These are phyloP conservation scores for Pleurotus citrinopileatus DNA, from an alignment of 768 basidiomycete genomes.

Conservation along the genomic window DNA sequence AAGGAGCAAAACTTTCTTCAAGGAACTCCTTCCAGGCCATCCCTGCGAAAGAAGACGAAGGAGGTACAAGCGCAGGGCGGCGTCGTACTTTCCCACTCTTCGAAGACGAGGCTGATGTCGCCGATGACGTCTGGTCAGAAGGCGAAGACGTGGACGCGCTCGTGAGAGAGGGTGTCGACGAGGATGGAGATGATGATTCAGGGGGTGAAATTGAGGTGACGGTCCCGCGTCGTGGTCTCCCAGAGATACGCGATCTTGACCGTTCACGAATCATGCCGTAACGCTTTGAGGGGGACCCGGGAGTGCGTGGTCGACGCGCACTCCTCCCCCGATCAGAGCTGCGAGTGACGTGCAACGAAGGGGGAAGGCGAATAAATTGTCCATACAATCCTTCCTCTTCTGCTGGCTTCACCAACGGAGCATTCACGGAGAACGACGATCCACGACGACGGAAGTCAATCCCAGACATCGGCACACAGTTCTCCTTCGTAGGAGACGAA, in stretches of 20 bases:
- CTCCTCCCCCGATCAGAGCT: not conserved
- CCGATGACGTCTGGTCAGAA: not conserved
- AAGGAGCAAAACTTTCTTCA: not conserved
- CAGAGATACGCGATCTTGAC: not conserved
- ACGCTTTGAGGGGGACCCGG: not conserved
- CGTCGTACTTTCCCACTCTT: not conserved
- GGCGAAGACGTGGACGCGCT: no score
- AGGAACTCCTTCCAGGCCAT: not conserved
- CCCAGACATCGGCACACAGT: not conserved
- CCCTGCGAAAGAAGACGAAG: not conserved
- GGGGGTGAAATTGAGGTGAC: not conserved
- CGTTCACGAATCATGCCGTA: not conserved
- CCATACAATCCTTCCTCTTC: not conserved
- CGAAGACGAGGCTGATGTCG: not conserved
- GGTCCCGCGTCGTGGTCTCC: not conserved
- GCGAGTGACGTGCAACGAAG: no score
- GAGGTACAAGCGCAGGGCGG: not conserved
- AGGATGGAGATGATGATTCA: no score
- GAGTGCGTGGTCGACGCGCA: not conserved
- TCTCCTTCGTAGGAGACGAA: not conserved
- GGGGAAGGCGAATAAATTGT: not conserved
- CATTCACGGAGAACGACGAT: not conserved
- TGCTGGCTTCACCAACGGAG: not conserved
- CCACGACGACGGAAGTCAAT: not conserved
- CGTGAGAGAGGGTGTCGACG: no score